A percentile compares a stretch with the other conserved stretches of the same genome.
These are phyloP conservation scores for Fusarium nisikadoi DNA, from an alignment of 2,329 filamentous ascomycete genomes.

Conservation along the genomic window DNA sequence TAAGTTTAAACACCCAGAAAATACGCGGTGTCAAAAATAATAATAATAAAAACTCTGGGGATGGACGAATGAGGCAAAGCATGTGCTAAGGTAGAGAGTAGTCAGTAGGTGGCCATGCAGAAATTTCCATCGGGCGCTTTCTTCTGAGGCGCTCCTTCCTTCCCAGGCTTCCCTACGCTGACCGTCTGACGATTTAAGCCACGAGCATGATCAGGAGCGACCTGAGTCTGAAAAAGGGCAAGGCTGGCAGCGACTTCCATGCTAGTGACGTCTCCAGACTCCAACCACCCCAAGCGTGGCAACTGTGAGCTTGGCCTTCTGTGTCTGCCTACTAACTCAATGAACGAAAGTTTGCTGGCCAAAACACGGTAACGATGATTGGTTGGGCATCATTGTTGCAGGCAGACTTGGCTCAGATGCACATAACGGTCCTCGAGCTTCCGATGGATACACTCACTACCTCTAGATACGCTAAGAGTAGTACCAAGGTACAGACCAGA, in stretches of 20 bases:
- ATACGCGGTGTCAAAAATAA: not conserved
- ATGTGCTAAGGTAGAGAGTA: constrained; percentile 2
- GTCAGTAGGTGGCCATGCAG: constrained; percentile 31
- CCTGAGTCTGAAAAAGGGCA: constrained; percentile 26
- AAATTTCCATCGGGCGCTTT: constrained; percentile 23
- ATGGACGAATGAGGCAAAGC: constrained; percentile 22
- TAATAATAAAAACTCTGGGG: not conserved
- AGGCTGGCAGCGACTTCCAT: constrained; percentile 29
- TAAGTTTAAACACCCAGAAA: not conserved
- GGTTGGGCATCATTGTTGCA: not conserved
- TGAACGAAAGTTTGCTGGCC: not conserved
- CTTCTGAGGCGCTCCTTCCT: constrained; percentile 1
- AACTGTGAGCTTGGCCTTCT: not conserved
- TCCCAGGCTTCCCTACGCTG: constrained; percentile 9
- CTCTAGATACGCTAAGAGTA: not conserved
- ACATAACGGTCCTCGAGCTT: not conserved
- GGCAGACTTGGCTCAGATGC: not conserved
- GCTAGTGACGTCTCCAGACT: constrained; percentile 29
- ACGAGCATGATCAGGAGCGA: constrained; percentile 17
- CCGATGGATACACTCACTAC: not conserved
- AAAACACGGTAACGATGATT: constrained; percentile 14
- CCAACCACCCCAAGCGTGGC: constrained; percentile 37
- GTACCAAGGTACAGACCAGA: not conserved
- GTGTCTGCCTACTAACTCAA: not conserved
- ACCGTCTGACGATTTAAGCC: constrained; percentile 27